phyloP scores from a whole-genome alignment of 352 stramenopile species.

The Phytophthora meadii region DNA sequence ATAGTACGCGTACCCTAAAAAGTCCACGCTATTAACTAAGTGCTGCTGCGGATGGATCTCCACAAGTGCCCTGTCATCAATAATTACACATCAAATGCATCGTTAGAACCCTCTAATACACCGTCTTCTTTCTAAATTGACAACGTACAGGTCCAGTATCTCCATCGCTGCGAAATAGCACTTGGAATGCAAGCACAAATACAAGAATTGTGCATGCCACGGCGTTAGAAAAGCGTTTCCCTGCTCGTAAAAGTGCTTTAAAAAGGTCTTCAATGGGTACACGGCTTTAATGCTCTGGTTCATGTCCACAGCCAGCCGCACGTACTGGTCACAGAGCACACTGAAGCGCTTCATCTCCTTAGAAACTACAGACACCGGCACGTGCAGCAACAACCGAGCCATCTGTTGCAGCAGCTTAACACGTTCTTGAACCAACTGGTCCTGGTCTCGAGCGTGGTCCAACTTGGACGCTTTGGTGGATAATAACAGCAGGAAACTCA shows the following conservation, averaged over 20 bases:
- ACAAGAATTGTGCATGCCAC: slow-evolving; percentile 76
- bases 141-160: slow-evolving; percentile 68
- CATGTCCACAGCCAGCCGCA: slow-evolving; percentile 51
- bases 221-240: slow-evolving; percentile 64
- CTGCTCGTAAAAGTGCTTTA: slow-evolving; percentile 68
- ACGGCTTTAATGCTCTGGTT: slow-evolving; percentile 67
- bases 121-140: neutral
- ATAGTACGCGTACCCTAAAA: slow-evolving; percentile 88
- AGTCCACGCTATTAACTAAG: slow-evolving; percentile 64
- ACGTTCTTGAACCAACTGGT: slow-evolving; percentile 30
- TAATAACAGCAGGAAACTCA: slow-evolving; percentile 53
- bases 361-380: slow-evolving; percentile 50
- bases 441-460: slow-evolving; percentile 38
- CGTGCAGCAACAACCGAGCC: slow-evolving; percentile 57
- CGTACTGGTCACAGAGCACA: slow-evolving; percentile 58
- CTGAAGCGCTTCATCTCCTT: slow-evolving; percentile 76
- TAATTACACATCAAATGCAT: slow-evolving; percentile 15
- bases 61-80: slow-evolving; percentile 59
- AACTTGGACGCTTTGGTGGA: slow-evolving; percentile 64
- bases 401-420: slow-evolving; percentile 50
- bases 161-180: slow-evolving; percentile 78
- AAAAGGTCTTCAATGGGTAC: slow-evolving; percentile 74
- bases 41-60: slow-evolving; percentile 72
- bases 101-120: slow-evolving; percentile 1
- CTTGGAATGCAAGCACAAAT: slow-evolving; percentile 84